phyloP scores from a whole-genome alignment of 805 yeast genomes.

The Spathaspora arborariae region DNA sequence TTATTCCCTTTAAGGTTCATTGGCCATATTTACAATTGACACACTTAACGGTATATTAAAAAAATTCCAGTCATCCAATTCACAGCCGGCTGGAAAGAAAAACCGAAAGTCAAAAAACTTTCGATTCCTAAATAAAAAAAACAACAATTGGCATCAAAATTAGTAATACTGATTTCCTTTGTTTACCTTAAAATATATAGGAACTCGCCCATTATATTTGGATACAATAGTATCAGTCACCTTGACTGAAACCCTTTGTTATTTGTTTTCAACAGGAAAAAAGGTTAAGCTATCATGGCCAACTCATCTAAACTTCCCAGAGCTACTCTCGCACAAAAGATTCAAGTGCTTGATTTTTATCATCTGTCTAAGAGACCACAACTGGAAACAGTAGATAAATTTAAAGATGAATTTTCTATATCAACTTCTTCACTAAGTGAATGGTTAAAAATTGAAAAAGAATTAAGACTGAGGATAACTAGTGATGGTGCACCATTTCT shows the following conservation, averaged over 20 bases:
- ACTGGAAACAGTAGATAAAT: constrained; percentile 53
- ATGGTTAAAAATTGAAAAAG: constrained; percentile 55
- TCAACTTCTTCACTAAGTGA: constrained; percentile 60
- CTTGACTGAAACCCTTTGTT: neutral
- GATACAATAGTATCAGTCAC: neutral
- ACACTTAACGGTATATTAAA: no score
- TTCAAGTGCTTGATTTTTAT: constrained; percentile 49
- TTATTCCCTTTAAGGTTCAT: no score
- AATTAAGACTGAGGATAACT: constrained; percentile 43
- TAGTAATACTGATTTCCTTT: neutral
- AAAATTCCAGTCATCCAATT: neutral
- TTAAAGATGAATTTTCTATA: constrained; percentile 47
- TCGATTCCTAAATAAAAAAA: neutral
- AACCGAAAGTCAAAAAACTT: no score
- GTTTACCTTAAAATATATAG: neutral
- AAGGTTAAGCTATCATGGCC: neutral
- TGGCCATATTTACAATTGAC: no score
- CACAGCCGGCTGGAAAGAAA: neutral
- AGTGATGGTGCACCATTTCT: constrained; percentile 30
- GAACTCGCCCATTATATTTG: neutral
- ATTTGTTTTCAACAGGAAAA: neutral
- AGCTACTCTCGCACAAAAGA: constrained; percentile 57
- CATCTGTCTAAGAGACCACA: constrained; percentile 50
- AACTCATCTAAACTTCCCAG: constrained; percentile 31
- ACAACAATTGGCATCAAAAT: neutral